These are phyloP conservation scores for Remersonia thermophila DNA, from an alignment of 2,329 filamentous ascomycete genomes.

Conservation along the genomic window DNA sequence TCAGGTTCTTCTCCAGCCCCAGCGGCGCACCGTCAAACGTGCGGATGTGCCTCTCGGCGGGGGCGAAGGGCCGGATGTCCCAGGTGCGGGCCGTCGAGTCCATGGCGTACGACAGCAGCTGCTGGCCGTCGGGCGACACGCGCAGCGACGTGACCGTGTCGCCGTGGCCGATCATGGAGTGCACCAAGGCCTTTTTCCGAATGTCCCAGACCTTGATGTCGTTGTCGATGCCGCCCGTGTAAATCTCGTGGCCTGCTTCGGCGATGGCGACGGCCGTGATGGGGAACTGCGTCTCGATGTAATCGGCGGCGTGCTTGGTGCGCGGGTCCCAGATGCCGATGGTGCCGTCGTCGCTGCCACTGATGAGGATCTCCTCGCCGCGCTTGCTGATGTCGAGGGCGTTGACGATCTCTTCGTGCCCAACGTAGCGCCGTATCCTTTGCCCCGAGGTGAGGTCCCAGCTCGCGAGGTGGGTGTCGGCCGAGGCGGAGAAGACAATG, in stretches of 20 bases:
- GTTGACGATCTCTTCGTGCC: slow-evolving; percentile 95
- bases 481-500: slow-evolving; percentile 82
- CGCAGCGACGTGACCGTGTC: slow-evolving; percentile 85
- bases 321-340: slow-evolving; percentile 95
- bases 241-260: slow-evolving; percentile 90
- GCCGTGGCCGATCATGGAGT: slow-evolving; percentile 77
- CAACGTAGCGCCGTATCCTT: slow-evolving; percentile 80
- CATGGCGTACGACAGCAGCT: slow-evolving; percentile 81
- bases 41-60: slow-evolving; percentile 68
- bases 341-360: slow-evolving; percentile 83
- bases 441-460: slow-evolving; percentile 92
- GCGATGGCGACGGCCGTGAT: slow-evolving; percentile 85
- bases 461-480: slow-evolving; percentile 83
- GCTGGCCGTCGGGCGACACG: slow-evolving; percentile 87
- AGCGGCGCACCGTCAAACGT: slow-evolving; percentile 86
- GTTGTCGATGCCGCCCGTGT: slow-evolving; percentile 90
- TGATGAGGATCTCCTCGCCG: slow-evolving; percentile 82
- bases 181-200: slow-evolving; percentile 77
- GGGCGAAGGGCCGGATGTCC: slow-evolving; percentile 92
- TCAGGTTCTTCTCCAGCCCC: slow-evolving; percentile 83
- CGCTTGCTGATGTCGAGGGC: slow-evolving; percentile 76
- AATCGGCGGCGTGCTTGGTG: slow-evolving; percentile 76
- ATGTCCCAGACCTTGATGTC: slow-evolving; percentile 96
- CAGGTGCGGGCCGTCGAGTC: slow-evolving; percentile 90
- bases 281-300: slow-evolving; percentile 82